phyloP scores from a whole-genome alignment of 2,329 filamentous ascomycete genomes.

The Teratosphaeria nubilosa region DNA sequence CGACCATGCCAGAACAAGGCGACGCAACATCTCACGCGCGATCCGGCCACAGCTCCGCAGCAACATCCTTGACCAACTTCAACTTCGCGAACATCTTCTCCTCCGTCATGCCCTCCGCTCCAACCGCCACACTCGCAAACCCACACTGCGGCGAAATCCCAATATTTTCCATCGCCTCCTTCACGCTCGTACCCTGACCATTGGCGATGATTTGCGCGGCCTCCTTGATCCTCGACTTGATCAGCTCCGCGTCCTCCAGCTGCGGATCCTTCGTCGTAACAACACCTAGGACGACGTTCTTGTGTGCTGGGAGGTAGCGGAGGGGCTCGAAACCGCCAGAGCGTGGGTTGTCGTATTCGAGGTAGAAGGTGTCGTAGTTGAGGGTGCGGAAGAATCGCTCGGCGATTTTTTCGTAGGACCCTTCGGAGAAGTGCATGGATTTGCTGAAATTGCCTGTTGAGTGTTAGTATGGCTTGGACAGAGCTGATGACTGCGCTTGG shows the following conservation, averaged over 20 bases:
- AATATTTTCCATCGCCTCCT: conserved; percentile 29
- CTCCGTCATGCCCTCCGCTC: conserved; percentile 28
- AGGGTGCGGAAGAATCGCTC: conserved; percentile 29
- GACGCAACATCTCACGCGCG: conserved; percentile 7
- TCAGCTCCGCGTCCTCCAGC: conserved; percentile 25
- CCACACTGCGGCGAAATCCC: conserved; percentile 30
- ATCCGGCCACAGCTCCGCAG: conserved; percentile 27
- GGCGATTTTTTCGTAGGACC: conserved; percentile 29
- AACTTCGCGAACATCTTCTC: conserved; percentile 31
- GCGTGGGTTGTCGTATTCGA: conserved; percentile 30
- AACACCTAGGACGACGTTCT: conserved; percentile 31
- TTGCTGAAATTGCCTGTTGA: conserved; percentile 28
- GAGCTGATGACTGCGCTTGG: neutral
- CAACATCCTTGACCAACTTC: conserved; percentile 27
- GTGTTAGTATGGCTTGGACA: neutral
- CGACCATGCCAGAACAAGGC: neutral
- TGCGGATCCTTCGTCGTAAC: conserved; percentile 29
- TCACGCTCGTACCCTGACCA: conserved; percentile 25
- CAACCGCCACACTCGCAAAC: conserved; percentile 28
- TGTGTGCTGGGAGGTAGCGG: conserved; percentile 27
- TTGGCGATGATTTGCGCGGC: conserved; percentile 29
- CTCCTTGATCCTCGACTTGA: conserved; percentile 25
- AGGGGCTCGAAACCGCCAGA: conserved; percentile 30
- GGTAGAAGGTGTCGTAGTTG: conserved; percentile 31
- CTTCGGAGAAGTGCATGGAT: conserved; percentile 29